Evolutionary conservation across 1,284 basidiomycete genomes (phyloP), one percentile per base, ranked within the genome.

Genomic region (Puccinia coronata): DNA sequence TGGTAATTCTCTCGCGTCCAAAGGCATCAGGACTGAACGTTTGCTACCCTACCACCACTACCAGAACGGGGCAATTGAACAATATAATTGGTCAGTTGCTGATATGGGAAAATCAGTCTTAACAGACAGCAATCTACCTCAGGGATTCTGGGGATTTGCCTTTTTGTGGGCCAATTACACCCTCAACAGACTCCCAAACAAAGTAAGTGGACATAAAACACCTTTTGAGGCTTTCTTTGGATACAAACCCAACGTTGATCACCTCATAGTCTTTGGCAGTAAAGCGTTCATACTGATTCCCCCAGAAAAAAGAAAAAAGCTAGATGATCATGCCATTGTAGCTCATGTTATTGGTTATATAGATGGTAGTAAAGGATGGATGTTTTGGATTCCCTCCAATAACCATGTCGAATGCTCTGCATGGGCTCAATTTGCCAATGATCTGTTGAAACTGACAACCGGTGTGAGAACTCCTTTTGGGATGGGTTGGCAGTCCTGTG

Each of bases 1-100:
- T 5, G 49, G n/a, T 0, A 36, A 49, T 25, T 78, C 36, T n/a
- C 16, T 69, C 0, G 39, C 31, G 12, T 0, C 11, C 0, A 69
- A 78, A 41, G 72, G 72, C 20, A 75, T 75, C 39, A 75, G 28
- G 39, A 23, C 49, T 59, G n/a, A n/a, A n/a, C n/a, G n/a, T n/a
- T n/a, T n/a, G n/a, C n/a, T n/a, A n/a, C n/a, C n/a, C n/a, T n/a
- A n/a, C n/a, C n/a, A n/a, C n/a, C n/a, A n/a, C n/a, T n/a, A n/a
- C n/a, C n/a, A n/a, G n/a, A n/a, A n/a, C 16, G 69, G 69, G 25
- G 31, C 36, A 0, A 71, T 71, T 18, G 23, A 71, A n/a, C 1
- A n/a, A n/a, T n/a, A n/a, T n/a, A n/a, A n/a, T n/a, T n/a, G 69
- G 8, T 16, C 51, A 25, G 43, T n/a, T 51, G 31, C 43, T 71